Base-by-base conservation (phyloP, 2,329 filamentous ascomycete genomes). In the Endoconidiophora laricicola region DNA sequence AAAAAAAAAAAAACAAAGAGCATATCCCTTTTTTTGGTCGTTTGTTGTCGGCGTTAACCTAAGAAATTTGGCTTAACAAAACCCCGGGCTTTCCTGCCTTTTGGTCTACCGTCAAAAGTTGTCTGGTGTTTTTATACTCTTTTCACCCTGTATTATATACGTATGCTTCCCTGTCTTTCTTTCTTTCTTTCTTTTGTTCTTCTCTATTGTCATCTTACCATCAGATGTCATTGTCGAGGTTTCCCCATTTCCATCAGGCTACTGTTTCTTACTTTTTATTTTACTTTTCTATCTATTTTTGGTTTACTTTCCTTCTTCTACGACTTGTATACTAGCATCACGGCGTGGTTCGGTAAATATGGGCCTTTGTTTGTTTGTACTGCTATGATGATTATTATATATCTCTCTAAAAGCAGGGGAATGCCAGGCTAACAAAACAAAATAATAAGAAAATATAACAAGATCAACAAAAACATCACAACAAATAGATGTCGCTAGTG, bases 261-360 rank as follows among this genome's bases (percentile, higher is more conserved):
- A 7, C 9, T 33, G 26, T 45, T 46, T 46, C 33, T 38, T 39
- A 14, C 42, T 44, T 23, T 44, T n/a, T 24, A 2, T 18, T 18
- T 16, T 22, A 9, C 16, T 20, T 37, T 46, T 39, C 38, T 18
- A 14, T 39, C 38, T 18, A 14, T 20, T 41, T 20, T 40, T 20
- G 18, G 36, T 33, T 36, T 14, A 26, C 20, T 49, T 45, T 10
- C 29, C n/a, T 24, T 48, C 16, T 44, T 44, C 29, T 43, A 16
- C 24, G n/a, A 23, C 23, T 20, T 48, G 50, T 48, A 52, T 46
- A 52, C 48, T 48, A 52, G 44, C 46, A 45, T 48, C 16, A 41
- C 45, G 38, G 44, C 5, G 24, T 37, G 37, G 47, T 41, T 41
- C 42, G 14, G 29, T 33, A 6, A 33, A 33, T 33, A 33, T 33